Evolutionary conservation across 176 grass and related monocot species (phyloP).

Genomic region (Echinochloa phyllopogon): DNA sequence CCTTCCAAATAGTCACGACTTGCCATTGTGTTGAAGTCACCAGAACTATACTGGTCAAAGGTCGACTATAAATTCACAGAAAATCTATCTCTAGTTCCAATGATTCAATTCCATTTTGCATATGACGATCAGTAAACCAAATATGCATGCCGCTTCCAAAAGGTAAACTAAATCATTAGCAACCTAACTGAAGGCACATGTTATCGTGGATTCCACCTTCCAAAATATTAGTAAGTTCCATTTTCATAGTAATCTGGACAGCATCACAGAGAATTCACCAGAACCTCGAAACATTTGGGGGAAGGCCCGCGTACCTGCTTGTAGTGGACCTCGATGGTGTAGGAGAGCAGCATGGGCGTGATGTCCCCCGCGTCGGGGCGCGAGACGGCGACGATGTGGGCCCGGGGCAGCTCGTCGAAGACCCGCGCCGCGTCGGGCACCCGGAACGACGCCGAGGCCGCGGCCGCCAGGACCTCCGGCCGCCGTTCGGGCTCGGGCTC

Average conservation of each 20-base stretch:
- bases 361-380: constrained; percentile 90
- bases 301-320: constrained; percentile 69
- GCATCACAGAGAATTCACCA: background rate
- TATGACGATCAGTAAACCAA: constrained; percentile 5
- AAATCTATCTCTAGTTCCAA: background rate
- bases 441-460: constrained; percentile 63
- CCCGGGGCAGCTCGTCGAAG: constrained; percentile 83
- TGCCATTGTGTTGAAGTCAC: background rate
- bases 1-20: background rate
- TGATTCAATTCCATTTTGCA: background rate
- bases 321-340: constrained; percentile 95
- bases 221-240: background rate
- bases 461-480: constrained; percentile 58
- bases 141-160: background rate
- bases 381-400: constrained; percentile 73
- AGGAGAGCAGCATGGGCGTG: constrained; percentile 90
- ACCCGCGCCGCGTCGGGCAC: constrained; percentile 58
- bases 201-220: background rate
- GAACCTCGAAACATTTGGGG: background rate
- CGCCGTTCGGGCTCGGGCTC: constrained; percentile 33
- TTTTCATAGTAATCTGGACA: constrained; percentile 6
- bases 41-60: background rate
- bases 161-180: constrained; percentile 8
- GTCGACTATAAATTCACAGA: background rate
- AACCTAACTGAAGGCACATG: background rate